Conservation (phyloP, 2,329 filamentous ascomycete species). For the Exutisphaerella laricina region DNA sequence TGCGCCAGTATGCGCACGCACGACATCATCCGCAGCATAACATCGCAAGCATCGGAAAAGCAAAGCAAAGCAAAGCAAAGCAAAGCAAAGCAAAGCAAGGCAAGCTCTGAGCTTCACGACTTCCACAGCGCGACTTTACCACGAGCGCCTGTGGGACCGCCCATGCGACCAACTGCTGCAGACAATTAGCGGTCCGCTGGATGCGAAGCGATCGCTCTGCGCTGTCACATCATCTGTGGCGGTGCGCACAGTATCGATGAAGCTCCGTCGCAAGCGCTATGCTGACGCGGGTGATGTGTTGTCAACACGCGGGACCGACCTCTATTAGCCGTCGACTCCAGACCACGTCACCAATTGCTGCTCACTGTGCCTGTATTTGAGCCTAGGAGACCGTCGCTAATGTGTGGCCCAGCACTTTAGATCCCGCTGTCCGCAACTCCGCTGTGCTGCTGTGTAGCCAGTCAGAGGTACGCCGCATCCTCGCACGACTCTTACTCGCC, state of each 20-base stretch:
- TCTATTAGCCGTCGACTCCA: slow-evolving; percentile 17
- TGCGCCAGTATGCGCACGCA: not conserved
- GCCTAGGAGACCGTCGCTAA: slow-evolving; percentile 25
- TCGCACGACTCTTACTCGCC: slow-evolving; percentile 13
- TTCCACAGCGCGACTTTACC: not conserved
- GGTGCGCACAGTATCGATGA: slow-evolving; percentile 10
- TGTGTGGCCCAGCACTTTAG: slow-evolving; percentile 21
- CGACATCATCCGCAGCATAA: not conserved
- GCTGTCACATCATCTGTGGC: slow-evolving; percentile 23
- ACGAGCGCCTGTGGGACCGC: slow-evolving; percentile 1
- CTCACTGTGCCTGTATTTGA: slow-evolving; percentile 13
- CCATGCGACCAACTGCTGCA: slow-evolving; percentile 10
- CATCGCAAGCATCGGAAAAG: not conserved
- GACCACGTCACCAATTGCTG: slow-evolving; percentile 25
- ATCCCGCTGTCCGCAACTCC: slow-evolving; percentile 18
- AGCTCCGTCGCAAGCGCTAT: slow-evolving; percentile 22
- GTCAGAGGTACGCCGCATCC: slow-evolving; percentile 17
- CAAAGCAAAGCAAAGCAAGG: not conserved
- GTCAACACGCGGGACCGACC: slow-evolving; percentile 22
- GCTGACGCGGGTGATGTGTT: slow-evolving; percentile 26
- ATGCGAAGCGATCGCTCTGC: slow-evolving; percentile 5
- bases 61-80: not conserved
- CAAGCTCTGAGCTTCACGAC: not conserved
- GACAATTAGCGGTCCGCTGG: slow-evolving; percentile 3
- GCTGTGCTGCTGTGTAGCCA: slow-evolving; percentile 18